These are phyloP conservation scores for Gardenia jasminoides DNA, from an alignment of 257 asterid species.

Conservation along the genomic window DNA sequence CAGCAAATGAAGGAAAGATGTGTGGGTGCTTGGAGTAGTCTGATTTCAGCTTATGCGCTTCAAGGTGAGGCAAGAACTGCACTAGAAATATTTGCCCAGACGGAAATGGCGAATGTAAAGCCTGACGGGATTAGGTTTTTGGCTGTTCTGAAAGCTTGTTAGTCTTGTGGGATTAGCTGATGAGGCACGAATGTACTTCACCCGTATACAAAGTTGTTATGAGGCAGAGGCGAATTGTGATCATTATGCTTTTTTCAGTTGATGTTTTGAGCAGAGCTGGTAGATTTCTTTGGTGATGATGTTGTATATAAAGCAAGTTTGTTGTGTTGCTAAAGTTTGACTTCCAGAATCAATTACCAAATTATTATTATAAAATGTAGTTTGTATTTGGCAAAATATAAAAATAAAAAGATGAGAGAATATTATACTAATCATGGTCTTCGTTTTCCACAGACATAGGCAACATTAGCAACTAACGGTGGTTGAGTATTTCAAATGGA, in stretches of 20 bases:
- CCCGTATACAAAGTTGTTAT: constrained; percentile 26
- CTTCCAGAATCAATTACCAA: too few relatives aligned
- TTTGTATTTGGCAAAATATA: too few relatives aligned
- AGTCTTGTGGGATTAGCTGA: constrained; percentile 50
- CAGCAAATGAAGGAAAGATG: constrained; percentile 32
- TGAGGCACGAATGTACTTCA: constrained; percentile 36
- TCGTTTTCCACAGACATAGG: too few relatives aligned
- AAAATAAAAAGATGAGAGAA: too few relatives aligned
- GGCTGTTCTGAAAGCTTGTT: constrained; percentile 50
- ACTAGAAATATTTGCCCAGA: constrained; percentile 26
- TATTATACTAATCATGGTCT: too few relatives aligned
- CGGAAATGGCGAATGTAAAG: constrained; percentile 37
- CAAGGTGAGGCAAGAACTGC: constrained; percentile 43
- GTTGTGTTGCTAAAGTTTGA: too few relatives aligned
- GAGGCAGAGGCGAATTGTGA: constrained; percentile 39
- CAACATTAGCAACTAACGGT: too few relatives aligned
- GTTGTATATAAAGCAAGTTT: too few relatives aligned
- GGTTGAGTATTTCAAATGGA: too few relatives aligned
- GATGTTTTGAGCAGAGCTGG: constrained; percentile 52
- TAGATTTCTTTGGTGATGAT: too few relatives aligned
- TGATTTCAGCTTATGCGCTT: constrained; percentile 44
- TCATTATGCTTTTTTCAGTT: constrained; percentile 47
- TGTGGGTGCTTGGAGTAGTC: constrained; percentile 53
- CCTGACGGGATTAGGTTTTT: constrained; percentile 48
- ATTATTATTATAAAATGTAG: too few relatives aligned